Percentiles rank a stretch among this genome's conserved stretches.
Conservation (phyloP, 257 asterid genomes). For the Jasminum sambac region DNA sequence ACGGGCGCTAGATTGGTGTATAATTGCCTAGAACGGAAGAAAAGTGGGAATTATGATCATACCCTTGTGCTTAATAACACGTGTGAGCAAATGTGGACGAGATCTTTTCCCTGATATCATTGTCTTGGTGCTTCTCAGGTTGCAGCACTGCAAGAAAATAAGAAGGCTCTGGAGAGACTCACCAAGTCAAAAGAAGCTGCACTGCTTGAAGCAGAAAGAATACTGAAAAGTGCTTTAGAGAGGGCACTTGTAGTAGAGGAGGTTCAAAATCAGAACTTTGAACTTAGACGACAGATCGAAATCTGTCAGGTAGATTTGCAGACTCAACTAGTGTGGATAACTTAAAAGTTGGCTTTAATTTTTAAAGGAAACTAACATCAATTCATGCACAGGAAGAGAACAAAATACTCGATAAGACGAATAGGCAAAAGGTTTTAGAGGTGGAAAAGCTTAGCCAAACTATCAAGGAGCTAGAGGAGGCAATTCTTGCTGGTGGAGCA, state of each 20-base stretch:
- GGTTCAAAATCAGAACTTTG: conserved; percentile 77
- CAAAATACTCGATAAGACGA: conserved; percentile 72
- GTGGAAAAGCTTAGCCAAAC: conserved; percentile 85
- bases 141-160: conserved; percentile 71
- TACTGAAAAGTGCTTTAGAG: conserved; percentile 71
- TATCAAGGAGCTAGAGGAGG: conserved; percentile 85
- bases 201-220: conserved; percentile 78
- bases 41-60: neutral
- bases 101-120: neutral
- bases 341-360: neutral
- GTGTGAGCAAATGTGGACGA: neutral
- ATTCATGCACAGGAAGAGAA: conserved; percentile 62
- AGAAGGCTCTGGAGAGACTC: conserved; percentile 70
- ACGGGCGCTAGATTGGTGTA: neutral
- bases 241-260: conserved; percentile 86
- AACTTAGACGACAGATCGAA: conserved; percentile 77
- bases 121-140: conserved; percentile 42
- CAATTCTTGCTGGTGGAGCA: conserved; percentile 82
- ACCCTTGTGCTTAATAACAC: neutral
- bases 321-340: conserved; percentile 1
- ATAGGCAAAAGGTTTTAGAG: conserved; percentile 75
- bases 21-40: neutral
- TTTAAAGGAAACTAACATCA: conserved; percentile 12
- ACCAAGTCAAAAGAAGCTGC: conserved; percentile 85
- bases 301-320: conserved; percentile 60